Base-by-base conservation (phyloP, 192 early-diverging fungal species). In the Coemansia javaensis region DNA sequence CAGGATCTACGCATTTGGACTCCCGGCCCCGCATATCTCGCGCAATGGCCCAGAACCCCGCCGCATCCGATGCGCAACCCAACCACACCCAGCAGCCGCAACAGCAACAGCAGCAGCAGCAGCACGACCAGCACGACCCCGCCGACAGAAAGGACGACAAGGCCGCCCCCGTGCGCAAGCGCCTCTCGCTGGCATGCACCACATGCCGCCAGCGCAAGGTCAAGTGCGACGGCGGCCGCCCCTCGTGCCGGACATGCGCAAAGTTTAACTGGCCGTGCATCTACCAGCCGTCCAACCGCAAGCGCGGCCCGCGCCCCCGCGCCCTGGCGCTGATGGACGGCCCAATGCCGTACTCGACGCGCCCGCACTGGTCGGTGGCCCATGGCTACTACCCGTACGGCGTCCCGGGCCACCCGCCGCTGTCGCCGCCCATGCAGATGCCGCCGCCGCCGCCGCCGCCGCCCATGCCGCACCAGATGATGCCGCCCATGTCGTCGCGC, bases 261-360 rank as follows among this genome's bases (percentile, higher is more conserved):
- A 82, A 85, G 61, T 75, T 84, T 32, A 77, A 76, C 34, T 51
- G 44, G 34, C 63, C 72, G 20, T 96, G 93, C 59, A 77, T 88
- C 7, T 96, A 90, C 63, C 78, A 86, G 37, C 88, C 90, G 7
- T 83, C 80, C 44, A 87, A 84, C 56, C 90, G 91, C 63, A 93
- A 94, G 66, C 79, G 91, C 30, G 91, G 92, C 0, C 92, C 91
- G 22, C 82, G 90, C 2, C 71, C 71, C 12, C 43, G 71, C 15
- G 71, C 71, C 12, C 55, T 75, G 59, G 71, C 71, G 17, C 44
- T 66, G 50, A 66, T 75, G 52, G 71, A 75, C 18, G 68, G 61
- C 39, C 14, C 45, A 43, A 49, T 56, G 36, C 69, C 69, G 7
- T 72, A 65, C 46, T 46, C 47, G 15, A 56, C 36, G 32, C 69